Percentiles rank a stretch among this genome's conserved stretches.
Evolutionary conservation across 148 eudicot genomes (phyloP).

Genomic region (Chenopodium berlandieri): DNA sequence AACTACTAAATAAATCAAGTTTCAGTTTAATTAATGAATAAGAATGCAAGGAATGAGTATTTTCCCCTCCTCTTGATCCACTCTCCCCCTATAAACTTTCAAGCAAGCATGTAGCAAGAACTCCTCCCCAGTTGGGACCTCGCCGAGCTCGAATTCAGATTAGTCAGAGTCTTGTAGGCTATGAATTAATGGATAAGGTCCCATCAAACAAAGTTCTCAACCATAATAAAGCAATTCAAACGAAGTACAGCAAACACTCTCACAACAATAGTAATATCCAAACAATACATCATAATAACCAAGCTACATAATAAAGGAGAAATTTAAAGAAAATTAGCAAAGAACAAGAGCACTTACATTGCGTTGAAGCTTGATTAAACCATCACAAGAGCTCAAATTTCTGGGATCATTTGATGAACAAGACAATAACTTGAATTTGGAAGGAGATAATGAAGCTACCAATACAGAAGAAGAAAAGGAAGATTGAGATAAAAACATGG

Average conservation of each 20-base stretch:
- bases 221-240: background rate
- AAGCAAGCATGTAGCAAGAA: background rate
- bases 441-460: constrained; percentile 28
- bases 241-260: background rate
- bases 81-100: background rate
- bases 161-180: background rate
- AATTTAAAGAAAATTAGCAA: background rate
- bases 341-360: constrained; percentile 27
- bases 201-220: background rate
- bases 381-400: constrained; percentile 22
- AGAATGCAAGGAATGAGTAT: background rate
- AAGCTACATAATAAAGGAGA: background rate
- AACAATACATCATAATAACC: background rate
- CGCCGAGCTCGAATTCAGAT: background rate
- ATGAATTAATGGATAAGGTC: background rate
- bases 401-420: constrained; percentile 19
- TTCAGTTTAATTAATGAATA: background rate
- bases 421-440: constrained; percentile 22
- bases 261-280: background rate
- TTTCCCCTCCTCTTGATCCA: background rate
- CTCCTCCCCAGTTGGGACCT: no score
- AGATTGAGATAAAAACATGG: constrained; percentile 17
- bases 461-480: constrained; percentile 4
- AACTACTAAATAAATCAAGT: background rate
- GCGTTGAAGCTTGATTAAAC: constrained; percentile 21